Evolutionary conservation across 352 stramenopile species (phyloP).

Genomic region (Phytophthora kernoviae): DNA sequence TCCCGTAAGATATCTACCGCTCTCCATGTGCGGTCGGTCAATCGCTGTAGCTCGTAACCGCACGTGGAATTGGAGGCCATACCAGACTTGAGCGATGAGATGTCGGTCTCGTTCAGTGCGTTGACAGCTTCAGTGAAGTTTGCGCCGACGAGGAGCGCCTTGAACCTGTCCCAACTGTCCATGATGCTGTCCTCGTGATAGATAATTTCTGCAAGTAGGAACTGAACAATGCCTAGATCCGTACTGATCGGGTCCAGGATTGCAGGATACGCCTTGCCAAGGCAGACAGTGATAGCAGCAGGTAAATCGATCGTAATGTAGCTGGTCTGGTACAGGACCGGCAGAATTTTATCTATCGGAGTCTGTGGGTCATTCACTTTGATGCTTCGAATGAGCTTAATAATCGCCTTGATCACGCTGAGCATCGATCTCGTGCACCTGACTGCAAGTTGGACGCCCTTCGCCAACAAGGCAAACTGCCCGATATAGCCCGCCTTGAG

Average conservation of each 20-base stretch:
- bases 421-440: slow-evolving; percentile 18
- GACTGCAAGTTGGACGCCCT: slow-evolving; percentile 19
- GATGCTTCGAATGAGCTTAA: slow-evolving; percentile 33
- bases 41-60: slow-evolving; percentile 40
- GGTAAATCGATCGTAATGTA: slow-evolving; percentile 41
- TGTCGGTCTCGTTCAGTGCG: slow-evolving; percentile 39
- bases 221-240: slow-evolving; percentile 25
- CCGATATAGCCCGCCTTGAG: slow-evolving; percentile 40
- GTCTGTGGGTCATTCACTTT: slow-evolving; percentile 28
- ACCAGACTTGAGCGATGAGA: slow-evolving; percentile 37
- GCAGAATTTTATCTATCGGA: slow-evolving; percentile 23
- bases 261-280: slow-evolving; percentile 26
- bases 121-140: slow-evolving; percentile 41
- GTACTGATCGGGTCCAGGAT: slow-evolving; percentile 32
- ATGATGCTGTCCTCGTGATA: slow-evolving; percentile 25
- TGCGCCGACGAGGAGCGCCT: slow-evolving; percentile 22
- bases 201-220: slow-evolving; percentile 26
- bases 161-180: slow-evolving; percentile 30
- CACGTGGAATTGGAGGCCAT: slow-evolving; percentile 40
- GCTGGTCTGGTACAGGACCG: slow-evolving; percentile 38
- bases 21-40: slow-evolving; percentile 36
- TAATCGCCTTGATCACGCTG: slow-evolving; percentile 22
- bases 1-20: slow-evolving; percentile 35
- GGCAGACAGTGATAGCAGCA: slow-evolving; percentile 37
- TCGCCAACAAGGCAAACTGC: slow-evolving; percentile 15